Evolutionary conservation across 2,329 filamentous ascomycete species (phyloP).

Genomic region (Microascus cirrosus): DNA sequence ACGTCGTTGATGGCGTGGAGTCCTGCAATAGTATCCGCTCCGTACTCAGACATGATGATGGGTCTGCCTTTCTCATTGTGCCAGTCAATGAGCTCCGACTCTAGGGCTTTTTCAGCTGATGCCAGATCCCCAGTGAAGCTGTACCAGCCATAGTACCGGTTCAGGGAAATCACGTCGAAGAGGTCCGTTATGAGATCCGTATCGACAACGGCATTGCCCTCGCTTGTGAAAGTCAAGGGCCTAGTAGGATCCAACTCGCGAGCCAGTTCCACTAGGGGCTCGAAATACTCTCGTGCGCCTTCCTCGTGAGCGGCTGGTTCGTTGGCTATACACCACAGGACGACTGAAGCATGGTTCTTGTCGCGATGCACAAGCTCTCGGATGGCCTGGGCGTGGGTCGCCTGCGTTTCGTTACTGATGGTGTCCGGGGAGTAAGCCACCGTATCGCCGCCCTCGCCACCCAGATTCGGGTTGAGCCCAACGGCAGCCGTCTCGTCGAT

Average conservation of each 20-base stretch:
- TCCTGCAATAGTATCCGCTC: slow-evolving; percentile 15
- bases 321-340: slow-evolving; percentile 15
- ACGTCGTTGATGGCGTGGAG: slow-evolving; percentile 13
- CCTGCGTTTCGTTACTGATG: slow-evolving; percentile 9
- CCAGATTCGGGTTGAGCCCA: slow-evolving; percentile 12
- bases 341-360: slow-evolving; percentile 16
- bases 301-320: slow-evolving; percentile 12
- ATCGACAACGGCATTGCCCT: slow-evolving; percentile 5
- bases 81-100: slow-evolving; percentile 13
- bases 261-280: slow-evolving; percentile 12
- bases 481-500: slow-evolving; percentile 17
- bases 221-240: slow-evolving; percentile 15
- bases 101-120: slow-evolving; percentile 12
- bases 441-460: background rate
- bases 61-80: slow-evolving; percentile 14
- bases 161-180: slow-evolving; percentile 16
- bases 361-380: slow-evolving; percentile 13
- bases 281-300: slow-evolving; percentile 13
- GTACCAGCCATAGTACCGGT: slow-evolving; percentile 18
- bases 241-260: slow-evolving; percentile 14
- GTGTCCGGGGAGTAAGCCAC: slow-evolving; percentile 11
- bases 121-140: slow-evolving; percentile 11
- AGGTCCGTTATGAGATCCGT: slow-evolving; percentile 13
- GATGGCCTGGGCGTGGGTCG: slow-evolving; percentile 11
- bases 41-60: slow-evolving; percentile 18